A percentile compares a stretch with the other conserved stretches of the same genome.
These are phyloP conservation scores for Soucietia sequanensis DNA, from an alignment of 805 yeast genomes.

Conservation along the genomic window DNA sequence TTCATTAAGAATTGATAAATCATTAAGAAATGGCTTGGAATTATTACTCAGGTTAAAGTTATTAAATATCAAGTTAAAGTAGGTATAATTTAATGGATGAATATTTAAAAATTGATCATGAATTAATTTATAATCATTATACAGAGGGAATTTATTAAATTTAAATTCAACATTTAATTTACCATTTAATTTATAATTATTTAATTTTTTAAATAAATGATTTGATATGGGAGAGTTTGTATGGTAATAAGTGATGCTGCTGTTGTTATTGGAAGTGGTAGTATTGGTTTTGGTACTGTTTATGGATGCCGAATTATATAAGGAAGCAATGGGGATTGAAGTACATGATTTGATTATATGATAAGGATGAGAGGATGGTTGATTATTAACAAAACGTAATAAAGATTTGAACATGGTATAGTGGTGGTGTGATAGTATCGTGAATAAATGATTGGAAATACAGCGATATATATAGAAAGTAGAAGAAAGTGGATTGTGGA, in stretches of 20 bases:
- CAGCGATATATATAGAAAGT: too few species aligned
- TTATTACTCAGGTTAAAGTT: not conserved
- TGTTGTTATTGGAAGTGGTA: slow-evolving; percentile 1
- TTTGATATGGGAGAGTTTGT: slow-evolving; percentile 18
- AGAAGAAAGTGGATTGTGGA: too few species aligned
- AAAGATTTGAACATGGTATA: slow-evolving; percentile 12
- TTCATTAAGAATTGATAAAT: slow-evolving; percentile 9
- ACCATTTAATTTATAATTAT: slow-evolving; percentile 2
- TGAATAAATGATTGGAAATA: too few species aligned
- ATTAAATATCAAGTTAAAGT: slow-evolving; percentile 3
- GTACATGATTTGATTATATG: not conserved
- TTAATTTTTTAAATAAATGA: slow-evolving; percentile 18
- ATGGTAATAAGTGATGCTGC: slow-evolving; percentile 29
- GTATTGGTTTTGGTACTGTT: too few species aligned
- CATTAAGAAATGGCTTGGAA: slow-evolving; percentile 10
- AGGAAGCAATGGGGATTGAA: slow-evolving; percentile 1
- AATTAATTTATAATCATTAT: slow-evolving; percentile 26
- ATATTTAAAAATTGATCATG: slow-evolving; percentile 26
- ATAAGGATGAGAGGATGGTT: not conserved
- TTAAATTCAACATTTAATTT: slow-evolving; percentile 20
- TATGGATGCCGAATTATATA: too few species aligned
- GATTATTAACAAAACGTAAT: slow-evolving; percentile 6
- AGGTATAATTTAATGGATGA: slow-evolving; percentile 21
- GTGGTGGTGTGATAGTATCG: too few species aligned
- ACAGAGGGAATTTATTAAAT: slow-evolving; percentile 17